Percentiles rank a stretch among this genome's conserved stretches.
phyloP scores from a whole-genome alignment of 352 stramenopile genomes.

The Phytopythium sindhum region DNA sequence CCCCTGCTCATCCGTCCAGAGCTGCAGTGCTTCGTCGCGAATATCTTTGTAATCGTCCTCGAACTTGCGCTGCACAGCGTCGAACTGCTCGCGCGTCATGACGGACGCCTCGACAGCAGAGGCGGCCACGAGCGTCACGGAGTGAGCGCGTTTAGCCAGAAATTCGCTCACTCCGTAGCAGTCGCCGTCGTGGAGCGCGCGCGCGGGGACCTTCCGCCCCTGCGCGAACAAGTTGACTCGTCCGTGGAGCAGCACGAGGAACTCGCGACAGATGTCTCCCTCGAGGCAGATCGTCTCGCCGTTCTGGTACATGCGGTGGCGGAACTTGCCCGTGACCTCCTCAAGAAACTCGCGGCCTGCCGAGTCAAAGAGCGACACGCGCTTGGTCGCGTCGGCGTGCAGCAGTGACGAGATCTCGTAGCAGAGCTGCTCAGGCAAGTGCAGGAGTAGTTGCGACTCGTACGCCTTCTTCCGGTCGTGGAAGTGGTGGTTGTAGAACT shows the following conservation, averaged over 20 bases:
- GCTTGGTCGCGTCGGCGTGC: constrained; percentile 54
- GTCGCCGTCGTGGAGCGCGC: constrained; percentile 56
- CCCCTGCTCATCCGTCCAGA: constrained; percentile 37
- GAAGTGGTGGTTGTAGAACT: constrained; percentile 75
- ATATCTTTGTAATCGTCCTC: constrained; percentile 53
- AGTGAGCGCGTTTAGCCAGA: constrained; percentile 37
- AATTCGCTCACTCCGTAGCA: constrained; percentile 72
- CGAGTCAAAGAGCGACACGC: constrained; percentile 56
- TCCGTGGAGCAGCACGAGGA: constrained; percentile 57
- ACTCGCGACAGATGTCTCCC: constrained; percentile 67
- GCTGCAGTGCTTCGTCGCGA: constrained; percentile 32
- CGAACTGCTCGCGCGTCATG: constrained; percentile 74
- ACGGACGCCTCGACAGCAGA: constrained; percentile 59
- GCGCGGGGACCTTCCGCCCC: constrained; percentile 38
- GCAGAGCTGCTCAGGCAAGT: constrained; percentile 71
- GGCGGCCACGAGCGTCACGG: constrained; percentile 42
- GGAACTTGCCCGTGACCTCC: constrained; percentile 80
- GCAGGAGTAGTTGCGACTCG: constrained; percentile 59
- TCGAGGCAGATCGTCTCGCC: constrained; percentile 68
- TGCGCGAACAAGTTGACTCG: constrained; percentile 68
- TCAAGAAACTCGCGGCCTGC: constrained; percentile 65
- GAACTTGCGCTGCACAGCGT: constrained; percentile 59
- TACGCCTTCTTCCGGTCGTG: constrained; percentile 55
- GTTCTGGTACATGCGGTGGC: constrained; percentile 65
- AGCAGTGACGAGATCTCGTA: constrained; percentile 72